Percentiles rank a stretch among this genome's conserved stretches.
Evolutionary conservation across 2,329 filamentous ascomycete genomes (phyloP).

Genomic region (Reticulascus tulasneorum): DNA sequence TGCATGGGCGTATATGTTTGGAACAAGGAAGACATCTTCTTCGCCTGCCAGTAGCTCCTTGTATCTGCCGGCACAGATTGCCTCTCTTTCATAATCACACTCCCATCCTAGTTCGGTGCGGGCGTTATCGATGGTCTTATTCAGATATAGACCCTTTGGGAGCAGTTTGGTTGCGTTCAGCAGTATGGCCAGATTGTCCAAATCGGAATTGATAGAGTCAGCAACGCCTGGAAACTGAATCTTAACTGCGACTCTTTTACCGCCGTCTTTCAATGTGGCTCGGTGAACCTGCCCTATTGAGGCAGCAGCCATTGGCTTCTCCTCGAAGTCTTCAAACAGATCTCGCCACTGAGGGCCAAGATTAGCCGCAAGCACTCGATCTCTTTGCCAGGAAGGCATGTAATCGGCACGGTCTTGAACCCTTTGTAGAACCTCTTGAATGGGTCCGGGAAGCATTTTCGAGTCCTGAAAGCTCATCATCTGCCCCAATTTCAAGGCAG

Average conservation of each 20-base stretch:
- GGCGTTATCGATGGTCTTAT: constrained; percentile 96
- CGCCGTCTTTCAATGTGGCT: constrained; percentile 71
- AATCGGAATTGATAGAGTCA: constrained; percentile 91
- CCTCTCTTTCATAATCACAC: constrained; percentile 91
- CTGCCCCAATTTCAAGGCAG: constrained; percentile 93
- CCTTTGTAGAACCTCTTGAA: constrained; percentile 85
- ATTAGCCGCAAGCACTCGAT: constrained; percentile 75
- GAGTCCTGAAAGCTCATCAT: constrained; percentile 98
- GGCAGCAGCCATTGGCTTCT: constrained; percentile 87
- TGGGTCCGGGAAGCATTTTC: constrained; percentile 84
- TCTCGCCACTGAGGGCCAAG: constrained; percentile 81
- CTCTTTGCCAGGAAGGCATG: constrained; percentile 91
- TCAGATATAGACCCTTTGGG: constrained; percentile 86
- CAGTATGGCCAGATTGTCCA: constrained; percentile 88
- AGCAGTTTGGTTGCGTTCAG: constrained; percentile 86
- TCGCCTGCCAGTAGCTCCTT: constrained; percentile 72
- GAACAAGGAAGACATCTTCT: constrained; percentile 71
- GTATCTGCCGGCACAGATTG: constrained; percentile 74
- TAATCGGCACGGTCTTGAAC: constrained; percentile 97
- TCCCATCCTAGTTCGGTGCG: constrained; percentile 92
- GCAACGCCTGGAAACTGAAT: constrained; percentile 96
- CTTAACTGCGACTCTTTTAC: constrained; percentile 83
- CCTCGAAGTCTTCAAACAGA: constrained; percentile 79
- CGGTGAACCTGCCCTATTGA: constrained; percentile 96
- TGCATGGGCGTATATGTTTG: constrained; percentile 71